phyloP scores from a whole-genome alignment of 179 eudicot genomes.

The Carnegiea gigantea region DNA sequence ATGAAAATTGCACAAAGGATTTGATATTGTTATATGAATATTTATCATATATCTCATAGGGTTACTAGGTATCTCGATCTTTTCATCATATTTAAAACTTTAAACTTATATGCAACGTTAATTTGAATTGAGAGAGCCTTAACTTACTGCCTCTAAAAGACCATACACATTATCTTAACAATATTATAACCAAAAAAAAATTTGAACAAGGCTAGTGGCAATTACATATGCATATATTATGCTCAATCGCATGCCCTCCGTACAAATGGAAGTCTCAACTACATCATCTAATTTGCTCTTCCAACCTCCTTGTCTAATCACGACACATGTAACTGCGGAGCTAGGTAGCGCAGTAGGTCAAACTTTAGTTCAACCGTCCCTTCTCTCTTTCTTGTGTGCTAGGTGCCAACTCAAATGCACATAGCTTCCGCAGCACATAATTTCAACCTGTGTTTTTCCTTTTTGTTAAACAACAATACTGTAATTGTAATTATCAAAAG shows the following conservation, averaged over 20 bases:
- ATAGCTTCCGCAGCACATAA: not conserved
- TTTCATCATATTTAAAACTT: no score
- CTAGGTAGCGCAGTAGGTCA: not conserved
- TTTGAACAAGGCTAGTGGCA: not conserved
- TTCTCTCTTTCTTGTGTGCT: not conserved
- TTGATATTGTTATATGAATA: no score
- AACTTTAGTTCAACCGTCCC: slow-evolving; percentile 14
- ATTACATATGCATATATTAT: not conserved
- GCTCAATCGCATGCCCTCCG: not conserved
- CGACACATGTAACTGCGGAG: not conserved
- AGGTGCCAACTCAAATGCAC: not conserved
- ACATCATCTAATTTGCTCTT: slow-evolving; percentile 1
- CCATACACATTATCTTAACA: not conserved
- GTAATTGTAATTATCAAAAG: no score
- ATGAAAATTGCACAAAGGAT: no score
- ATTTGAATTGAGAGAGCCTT: not conserved
- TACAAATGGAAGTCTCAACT: not conserved
- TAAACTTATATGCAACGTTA: not conserved
- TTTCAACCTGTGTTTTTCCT: not conserved
- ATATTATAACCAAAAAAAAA: not conserved
- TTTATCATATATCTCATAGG: no score
- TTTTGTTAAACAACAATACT: not conserved
- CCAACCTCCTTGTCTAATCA: not conserved
- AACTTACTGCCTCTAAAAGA: not conserved
- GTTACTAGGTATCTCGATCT: no score